These are phyloP conservation scores for Phytophthora lateralis DNA, from an alignment of 352 stramenopile genomes.

Conservation along the genomic window DNA sequence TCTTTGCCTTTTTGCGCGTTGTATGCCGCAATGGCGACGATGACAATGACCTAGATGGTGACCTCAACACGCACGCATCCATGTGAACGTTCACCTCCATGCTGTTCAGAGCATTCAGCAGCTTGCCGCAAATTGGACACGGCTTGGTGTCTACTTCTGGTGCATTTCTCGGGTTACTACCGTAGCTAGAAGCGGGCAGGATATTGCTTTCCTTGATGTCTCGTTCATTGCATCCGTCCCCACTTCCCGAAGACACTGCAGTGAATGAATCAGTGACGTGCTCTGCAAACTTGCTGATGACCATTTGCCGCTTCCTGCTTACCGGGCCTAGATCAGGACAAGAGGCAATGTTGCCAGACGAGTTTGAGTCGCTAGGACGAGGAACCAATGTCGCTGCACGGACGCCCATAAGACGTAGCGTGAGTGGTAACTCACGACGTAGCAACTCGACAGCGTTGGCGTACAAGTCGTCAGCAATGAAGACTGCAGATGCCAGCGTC, in stretches of 20 bases:
- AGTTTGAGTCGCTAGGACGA: slow-evolving; percentile 15
- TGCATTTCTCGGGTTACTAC: slow-evolving; percentile 3
- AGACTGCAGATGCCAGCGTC: slow-evolving; percentile 47
- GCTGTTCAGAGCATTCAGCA: slow-evolving; percentile 54
- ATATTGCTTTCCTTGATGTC: not conserved
- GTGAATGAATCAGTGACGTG: slow-evolving; percentile 13
- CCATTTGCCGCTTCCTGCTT: slow-evolving; percentile 48
- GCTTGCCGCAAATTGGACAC: slow-evolving; percentile 57
- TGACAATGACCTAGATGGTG: not conserved
- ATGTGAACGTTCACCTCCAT: slow-evolving; percentile 73
- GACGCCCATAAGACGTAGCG: slow-evolving; percentile 67
- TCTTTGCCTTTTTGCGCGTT: slow-evolving; percentile 17
- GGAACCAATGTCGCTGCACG: slow-evolving; percentile 55
- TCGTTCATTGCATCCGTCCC: slow-evolving; percentile 5
- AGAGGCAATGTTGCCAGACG: slow-evolving; percentile 11
- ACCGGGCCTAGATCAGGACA: slow-evolving; percentile 6
- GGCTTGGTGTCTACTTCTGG: slow-evolving; percentile 32
- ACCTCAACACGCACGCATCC: slow-evolving; percentile 48
- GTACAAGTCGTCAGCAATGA: slow-evolving; percentile 53
- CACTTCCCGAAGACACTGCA: slow-evolving; percentile 1
- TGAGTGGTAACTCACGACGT: slow-evolving; percentile 70
- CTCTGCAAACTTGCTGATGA: slow-evolving; percentile 52
- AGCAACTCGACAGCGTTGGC: slow-evolving; percentile 52
- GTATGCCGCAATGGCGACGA: slow-evolving; percentile 15
- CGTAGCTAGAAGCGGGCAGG: slow-evolving; percentile 4